Conservation (phyloP, 2,329 filamentous ascomycete species). For the Aspergillus alliaceus region DNA sequence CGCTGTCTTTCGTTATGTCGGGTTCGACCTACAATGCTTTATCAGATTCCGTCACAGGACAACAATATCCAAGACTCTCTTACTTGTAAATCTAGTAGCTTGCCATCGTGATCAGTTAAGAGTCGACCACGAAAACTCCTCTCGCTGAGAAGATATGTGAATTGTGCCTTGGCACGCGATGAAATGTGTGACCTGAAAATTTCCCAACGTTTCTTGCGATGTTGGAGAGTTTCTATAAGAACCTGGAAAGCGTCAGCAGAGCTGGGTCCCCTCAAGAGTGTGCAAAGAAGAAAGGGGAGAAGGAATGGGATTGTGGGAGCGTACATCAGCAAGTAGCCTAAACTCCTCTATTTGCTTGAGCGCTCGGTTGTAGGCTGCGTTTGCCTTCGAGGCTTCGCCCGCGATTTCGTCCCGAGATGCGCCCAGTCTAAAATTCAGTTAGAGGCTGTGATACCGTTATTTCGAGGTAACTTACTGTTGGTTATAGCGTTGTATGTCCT, state of each 20-base stretch:
- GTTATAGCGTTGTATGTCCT: conserved; percentile 60
- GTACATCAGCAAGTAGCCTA: conserved; percentile 41
- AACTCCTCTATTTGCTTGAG: conserved; percentile 40
- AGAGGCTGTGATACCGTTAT: background rate
- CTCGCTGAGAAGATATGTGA: conserved; percentile 85
- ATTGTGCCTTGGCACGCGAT: conserved; percentile 78
- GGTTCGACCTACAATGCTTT: conserved; percentile 55
- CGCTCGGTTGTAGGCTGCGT: conserved; percentile 37
- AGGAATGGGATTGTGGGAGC: background rate
- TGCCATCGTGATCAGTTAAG: conserved; percentile 72
- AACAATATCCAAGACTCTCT: conserved; percentile 2
- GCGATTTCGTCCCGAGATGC: conserved; percentile 66
- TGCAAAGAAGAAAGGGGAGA: conserved; percentile 17
- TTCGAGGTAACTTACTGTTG: conserved; percentile 39
- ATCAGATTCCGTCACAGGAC: conserved; percentile 7
- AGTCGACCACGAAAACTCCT: conserved; percentile 84
- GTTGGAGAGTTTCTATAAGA: conserved; percentile 61
- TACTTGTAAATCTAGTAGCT: conserved; percentile 74
- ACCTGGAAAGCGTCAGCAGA: conserved; percentile 35
- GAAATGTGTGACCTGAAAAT: conserved; percentile 83
- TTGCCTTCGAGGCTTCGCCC: conserved; percentile 42
- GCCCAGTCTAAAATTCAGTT: conserved; percentile 51
- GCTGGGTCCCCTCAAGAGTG: conserved; percentile 14
- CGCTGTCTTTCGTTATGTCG: conserved; percentile 66
- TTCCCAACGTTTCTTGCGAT: conserved; percentile 74